These are phyloP conservation scores for Podospora pseudocomata DNA, from an alignment of 495 filamentous ascomycete genomes.

Conservation along the genomic window DNA sequence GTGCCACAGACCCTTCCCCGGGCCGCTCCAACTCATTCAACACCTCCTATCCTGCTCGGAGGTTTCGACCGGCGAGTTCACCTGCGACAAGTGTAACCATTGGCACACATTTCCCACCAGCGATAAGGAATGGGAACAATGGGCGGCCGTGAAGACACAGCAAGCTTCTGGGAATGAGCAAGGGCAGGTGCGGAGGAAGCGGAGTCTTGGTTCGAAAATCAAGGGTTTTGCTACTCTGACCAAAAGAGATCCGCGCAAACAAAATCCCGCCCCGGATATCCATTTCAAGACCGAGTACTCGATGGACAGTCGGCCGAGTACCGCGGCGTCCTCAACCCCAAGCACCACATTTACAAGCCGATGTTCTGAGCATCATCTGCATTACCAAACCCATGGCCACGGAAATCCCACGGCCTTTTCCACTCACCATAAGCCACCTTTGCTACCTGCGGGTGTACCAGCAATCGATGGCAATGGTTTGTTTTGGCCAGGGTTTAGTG, in stretches of 20 bases:
- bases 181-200: slow-evolving; percentile 24
- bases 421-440: slow-evolving; percentile 18
- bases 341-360: slow-evolving; percentile 17
- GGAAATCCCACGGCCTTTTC: slow-evolving; percentile 9
- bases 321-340: slow-evolving; percentile 20
- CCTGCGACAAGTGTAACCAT: slow-evolving; percentile 34
- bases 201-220: slow-evolving; percentile 35
- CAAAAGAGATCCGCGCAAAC: slow-evolving; percentile 26
- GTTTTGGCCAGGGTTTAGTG: slow-evolving; percentile 24
- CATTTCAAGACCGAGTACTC: slow-evolving; percentile 16
- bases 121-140: slow-evolving; percentile 38
- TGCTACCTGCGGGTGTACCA: slow-evolving; percentile 6
- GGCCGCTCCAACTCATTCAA: slow-evolving; percentile 30
- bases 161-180: background rate
- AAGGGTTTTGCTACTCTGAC: slow-evolving; percentile 25
- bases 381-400: slow-evolving; percentile 12
- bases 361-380: slow-evolving; percentile 6
- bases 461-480: slow-evolving; percentile 22
- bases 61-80: slow-evolving; percentile 30
- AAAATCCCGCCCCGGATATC: slow-evolving; percentile 11
- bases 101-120: slow-evolving; percentile 34
- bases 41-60: slow-evolving; percentile 34
- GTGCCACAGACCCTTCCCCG: slow-evolving; percentile 25
- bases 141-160: slow-evolving; percentile 29
- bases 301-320: slow-evolving; percentile 20